A percentile compares a stretch with the other conserved stretches of the same genome.
Conservation (phyloP, 192 early-diverging fungal genomes). For the Backusella circina region DNA sequence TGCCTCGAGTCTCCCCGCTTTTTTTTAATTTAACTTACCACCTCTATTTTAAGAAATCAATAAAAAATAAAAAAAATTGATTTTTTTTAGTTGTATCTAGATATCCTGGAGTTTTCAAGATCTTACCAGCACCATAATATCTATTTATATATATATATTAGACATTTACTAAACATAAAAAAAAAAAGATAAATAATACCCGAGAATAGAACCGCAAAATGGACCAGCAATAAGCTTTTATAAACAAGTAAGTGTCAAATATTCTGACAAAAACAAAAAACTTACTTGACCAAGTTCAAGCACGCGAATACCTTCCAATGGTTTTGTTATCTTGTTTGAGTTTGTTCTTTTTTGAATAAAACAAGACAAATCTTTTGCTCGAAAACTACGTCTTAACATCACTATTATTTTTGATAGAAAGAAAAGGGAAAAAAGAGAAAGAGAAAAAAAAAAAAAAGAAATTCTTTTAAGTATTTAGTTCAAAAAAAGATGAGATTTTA, state of each 20-base stretch:
- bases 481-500: not conserved
- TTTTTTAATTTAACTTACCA: constrained; percentile 29
- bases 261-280: not conserved
- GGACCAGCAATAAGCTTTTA: constrained; percentile 46
- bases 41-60: constrained; percentile 27
- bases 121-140: constrained; percentile 36
- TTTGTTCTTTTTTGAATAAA: constrained; percentile 2
- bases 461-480: not conserved
- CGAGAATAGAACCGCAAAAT: constrained; percentile 48
- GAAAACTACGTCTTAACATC: not conserved
- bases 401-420: not conserved
- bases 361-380: not conserved
- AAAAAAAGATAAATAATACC: constrained; percentile 15
- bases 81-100: not conserved
- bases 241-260: not conserved
- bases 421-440: not conserved
- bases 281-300: constrained; percentile 43
- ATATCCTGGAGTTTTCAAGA: not conserved
- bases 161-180: not conserved
- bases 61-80: not conserved
- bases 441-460: not conserved
- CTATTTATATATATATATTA: not conserved
- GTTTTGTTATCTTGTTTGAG: constrained; percentile 14
- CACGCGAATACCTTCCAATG: constrained; percentile 37
- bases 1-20: not conserved